A percentile compares a stretch with the other conserved stretches of the same genome.
phyloP scores from a whole-genome alignment of 306 rosid species.

The Arachis hypogaea region DNA sequence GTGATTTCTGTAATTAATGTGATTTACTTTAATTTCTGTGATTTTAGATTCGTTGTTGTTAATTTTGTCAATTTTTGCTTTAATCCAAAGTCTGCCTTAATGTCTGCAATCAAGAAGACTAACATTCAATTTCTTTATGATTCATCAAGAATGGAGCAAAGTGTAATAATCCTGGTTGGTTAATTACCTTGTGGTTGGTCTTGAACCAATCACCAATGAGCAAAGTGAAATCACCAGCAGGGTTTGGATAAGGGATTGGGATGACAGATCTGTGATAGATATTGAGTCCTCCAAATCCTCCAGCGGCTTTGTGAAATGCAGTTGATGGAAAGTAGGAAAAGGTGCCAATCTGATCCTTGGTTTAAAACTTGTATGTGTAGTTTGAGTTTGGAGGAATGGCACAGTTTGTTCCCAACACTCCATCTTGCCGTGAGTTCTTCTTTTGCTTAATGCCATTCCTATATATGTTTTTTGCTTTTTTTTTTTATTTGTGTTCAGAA shows the following conservation, averaged over 20 bases:
- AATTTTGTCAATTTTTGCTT: constrained; percentile 41
- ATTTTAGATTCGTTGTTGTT: too few species aligned
- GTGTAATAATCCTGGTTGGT: not conserved
- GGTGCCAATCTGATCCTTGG: constrained; percentile 94
- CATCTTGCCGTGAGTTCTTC: constrained; percentile 99
- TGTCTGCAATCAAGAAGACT: constrained; percentile 48
- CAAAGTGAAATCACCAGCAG: constrained; percentile 57
- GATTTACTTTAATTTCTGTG: too few species aligned
- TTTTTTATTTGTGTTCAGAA: too few species aligned
- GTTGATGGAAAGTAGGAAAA: constrained; percentile 89
- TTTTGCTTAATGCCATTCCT: constrained; percentile 77
- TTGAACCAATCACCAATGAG: constrained; percentile 83
- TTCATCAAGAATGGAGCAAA: not conserved
- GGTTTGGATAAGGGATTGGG: constrained; percentile 79
- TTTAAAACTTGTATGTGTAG: constrained; percentile 81
- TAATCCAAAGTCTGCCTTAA: constrained; percentile 73
- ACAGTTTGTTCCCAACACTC: constrained; percentile 93
- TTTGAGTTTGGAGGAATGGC: constrained; percentile 91
- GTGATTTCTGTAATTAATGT: too few species aligned
- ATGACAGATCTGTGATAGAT: constrained; percentile 73
- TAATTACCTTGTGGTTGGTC: constrained; percentile 71
- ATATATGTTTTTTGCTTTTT: constrained; percentile 54
- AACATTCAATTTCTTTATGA: not conserved
- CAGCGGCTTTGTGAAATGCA: constrained; percentile 80
- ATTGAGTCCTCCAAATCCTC: constrained; percentile 90